Evolutionary conservation across 352 stramenopile species (phyloP).

Genomic region (Phytophthora meadii): DNA sequence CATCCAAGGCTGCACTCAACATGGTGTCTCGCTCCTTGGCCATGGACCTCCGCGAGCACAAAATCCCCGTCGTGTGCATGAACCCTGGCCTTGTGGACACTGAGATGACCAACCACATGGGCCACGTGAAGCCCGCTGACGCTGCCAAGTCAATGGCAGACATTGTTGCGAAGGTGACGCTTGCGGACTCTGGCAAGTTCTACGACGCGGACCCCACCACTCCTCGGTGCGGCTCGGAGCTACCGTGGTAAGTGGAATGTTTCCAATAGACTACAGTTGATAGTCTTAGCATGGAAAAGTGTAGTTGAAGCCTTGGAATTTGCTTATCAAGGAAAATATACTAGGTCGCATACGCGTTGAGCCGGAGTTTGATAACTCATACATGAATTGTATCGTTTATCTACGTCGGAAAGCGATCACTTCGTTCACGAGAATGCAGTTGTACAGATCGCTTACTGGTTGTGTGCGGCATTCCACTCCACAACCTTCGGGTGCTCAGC

Average conservation of each 20-base stretch:
- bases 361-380: neutral
- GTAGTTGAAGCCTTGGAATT: neutral
- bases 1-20: constrained; percentile 14
- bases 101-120: constrained; percentile 11
- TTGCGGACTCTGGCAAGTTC: constrained; percentile 1
- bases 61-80: constrained; percentile 1
- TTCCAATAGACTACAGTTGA: too few species aligned
- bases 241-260: constrained; percentile 1
- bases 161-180: constrained; percentile 6
- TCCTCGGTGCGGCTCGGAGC: neutral
- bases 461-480: constrained; percentile 59
- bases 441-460: constrained; percentile 15
- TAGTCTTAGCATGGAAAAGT: neutral
- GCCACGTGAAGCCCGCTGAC: neutral
- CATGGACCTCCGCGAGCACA: constrained; percentile 12
- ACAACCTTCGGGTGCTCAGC: constrained; percentile 54
- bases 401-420: constrained; percentile 3
- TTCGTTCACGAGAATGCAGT: neutral
- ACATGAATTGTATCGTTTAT: constrained; percentile 9
- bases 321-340: too few species aligned
- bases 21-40: constrained; percentile 12
- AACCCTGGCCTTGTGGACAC: constrained; percentile 11
- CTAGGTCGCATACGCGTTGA: too few species aligned
- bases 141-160: neutral
- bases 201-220: constrained; percentile 4